These are phyloP conservation scores for Cutaneotrichosporon daszewskae DNA, from an alignment of 1,284 basidiomycete genomes.

Conservation along the genomic window DNA sequence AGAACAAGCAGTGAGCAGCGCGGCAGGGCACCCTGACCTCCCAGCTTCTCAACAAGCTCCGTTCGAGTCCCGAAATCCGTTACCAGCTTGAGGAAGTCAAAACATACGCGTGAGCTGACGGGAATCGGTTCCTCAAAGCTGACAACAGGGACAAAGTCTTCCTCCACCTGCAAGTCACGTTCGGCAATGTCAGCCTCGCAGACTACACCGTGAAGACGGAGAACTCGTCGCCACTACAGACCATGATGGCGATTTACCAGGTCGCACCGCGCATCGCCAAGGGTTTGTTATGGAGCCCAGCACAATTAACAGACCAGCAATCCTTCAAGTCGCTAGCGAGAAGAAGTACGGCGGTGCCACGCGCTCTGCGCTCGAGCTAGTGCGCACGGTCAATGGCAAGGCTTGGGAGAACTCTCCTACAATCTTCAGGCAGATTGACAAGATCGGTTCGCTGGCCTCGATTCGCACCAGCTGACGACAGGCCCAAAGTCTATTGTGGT, in stretches of 20 bases:
- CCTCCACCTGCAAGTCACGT: constrained; percentile 37
- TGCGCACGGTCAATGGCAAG: constrained; percentile 34
- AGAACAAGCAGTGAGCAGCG: constrained; percentile 28
- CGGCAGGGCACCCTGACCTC: constrained; percentile 3
- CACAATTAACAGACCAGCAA: constrained; percentile 21
- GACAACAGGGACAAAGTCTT: constrained; percentile 44
- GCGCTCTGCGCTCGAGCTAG: constrained; percentile 28
- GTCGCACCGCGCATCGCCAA: constrained; percentile 35
- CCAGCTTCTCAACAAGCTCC: constrained; percentile 33
- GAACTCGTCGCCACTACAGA: constrained; percentile 24
- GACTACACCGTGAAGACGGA: constrained; percentile 23
- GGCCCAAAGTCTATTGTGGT: constrained; percentile 37
- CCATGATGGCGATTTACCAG: constrained; percentile 29
- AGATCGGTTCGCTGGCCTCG: no score
- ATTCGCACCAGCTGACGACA: no score
- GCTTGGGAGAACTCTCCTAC: constrained; percentile 41
- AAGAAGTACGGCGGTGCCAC: constrained; percentile 25
- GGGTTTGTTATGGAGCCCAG: constrained; percentile 11
- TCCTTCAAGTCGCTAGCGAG: constrained; percentile 25
- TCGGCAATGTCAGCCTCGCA: constrained; percentile 35
- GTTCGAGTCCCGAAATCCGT: constrained; percentile 26
- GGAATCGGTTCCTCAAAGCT: constrained; percentile 4
- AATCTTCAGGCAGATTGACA: constrained; percentile 40
- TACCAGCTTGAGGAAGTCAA: constrained; percentile 28
- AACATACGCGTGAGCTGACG: constrained; percentile 25